Conservation (phyloP, 345 rosid genomes). For the Corchorus olitorius region DNA sequence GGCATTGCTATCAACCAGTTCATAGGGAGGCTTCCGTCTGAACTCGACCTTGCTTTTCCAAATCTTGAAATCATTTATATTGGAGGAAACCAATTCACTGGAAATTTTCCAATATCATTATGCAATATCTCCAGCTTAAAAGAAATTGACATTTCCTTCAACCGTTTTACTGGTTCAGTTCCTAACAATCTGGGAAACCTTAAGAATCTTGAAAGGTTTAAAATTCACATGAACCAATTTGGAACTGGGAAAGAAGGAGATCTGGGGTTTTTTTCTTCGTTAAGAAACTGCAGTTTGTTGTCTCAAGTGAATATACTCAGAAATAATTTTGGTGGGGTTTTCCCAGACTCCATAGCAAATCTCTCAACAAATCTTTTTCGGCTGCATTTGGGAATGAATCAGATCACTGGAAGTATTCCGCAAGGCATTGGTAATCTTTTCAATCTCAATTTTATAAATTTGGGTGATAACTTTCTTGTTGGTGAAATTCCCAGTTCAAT, state of each 20-base stretch:
- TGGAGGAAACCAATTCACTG: conserved; percentile 27
- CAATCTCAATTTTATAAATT: background rate
- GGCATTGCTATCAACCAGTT: background rate
- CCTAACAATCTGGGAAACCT: conserved; percentile 23
- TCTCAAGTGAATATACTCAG: background rate
- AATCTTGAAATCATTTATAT: background rate
- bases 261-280: conserved; percentile 11
- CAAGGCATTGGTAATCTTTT: conserved; percentile 11
- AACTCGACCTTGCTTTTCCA: conserved; percentile 23
- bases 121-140: conserved; percentile 28
- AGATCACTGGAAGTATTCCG: conserved; percentile 17
- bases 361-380: background rate
- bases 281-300: conserved; percentile 5
- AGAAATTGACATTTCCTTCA: background rate
- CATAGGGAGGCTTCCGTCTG: conserved; percentile 15
- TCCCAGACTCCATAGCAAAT: background rate
- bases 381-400: background rate
- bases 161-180: conserved; percentile 19
- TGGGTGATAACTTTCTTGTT: background rate
- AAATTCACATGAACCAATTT: background rate
- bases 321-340: conserved; percentile 13
- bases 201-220: conserved; percentile 5
- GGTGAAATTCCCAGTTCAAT: background rate
- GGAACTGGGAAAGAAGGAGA: conserved; percentile 13
- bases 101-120: conserved; percentile 29